Percentiles rank a stretch among this genome's conserved stretches.
phyloP scores from a whole-genome alignment of 2,329 filamentous ascomycete genomes.

The Emmonsiellopsis sp. region DNA sequence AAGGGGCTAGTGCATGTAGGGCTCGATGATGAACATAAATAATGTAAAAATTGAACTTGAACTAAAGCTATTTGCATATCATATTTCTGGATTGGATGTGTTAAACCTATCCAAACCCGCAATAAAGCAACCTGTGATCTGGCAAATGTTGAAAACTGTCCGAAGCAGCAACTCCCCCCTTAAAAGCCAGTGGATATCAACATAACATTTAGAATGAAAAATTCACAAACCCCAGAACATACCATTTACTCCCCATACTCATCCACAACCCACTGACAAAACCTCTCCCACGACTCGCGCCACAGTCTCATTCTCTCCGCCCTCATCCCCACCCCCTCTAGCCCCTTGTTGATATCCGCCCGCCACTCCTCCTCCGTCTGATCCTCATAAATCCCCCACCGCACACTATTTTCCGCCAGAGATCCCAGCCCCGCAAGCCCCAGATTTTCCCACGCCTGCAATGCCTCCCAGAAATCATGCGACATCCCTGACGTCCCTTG shows the following conservation, averaged over 20 bases:
- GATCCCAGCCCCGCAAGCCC: slow-evolving; percentile 78
- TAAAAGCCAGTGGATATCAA: background rate
- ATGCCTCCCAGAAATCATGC: slow-evolving; percentile 87
- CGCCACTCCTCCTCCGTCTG: slow-evolving; percentile 62
- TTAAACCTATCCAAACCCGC: background rate
- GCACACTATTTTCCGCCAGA: slow-evolving; percentile 84
- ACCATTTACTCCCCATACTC: slow-evolving; percentile 48
- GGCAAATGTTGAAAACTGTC: background rate
- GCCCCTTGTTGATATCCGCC: slow-evolving; percentile 63
- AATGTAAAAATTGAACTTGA: too few species aligned
- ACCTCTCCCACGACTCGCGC: slow-evolving; percentile 75
- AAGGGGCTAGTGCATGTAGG: too few species aligned
- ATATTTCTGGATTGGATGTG: background rate
- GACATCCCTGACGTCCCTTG: slow-evolving; percentile 75
- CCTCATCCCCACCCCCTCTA: slow-evolving; percentile 61
- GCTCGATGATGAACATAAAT: background rate
- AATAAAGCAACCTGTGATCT: background rate
- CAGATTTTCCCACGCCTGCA: slow-evolving; percentile 87
- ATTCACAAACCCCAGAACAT: background rate
- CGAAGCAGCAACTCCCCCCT: too few species aligned
- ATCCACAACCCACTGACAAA: slow-evolving; percentile 80
- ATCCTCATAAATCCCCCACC: slow-evolving; percentile 85
- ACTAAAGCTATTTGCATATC: too few species aligned
- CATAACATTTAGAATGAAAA: background rate
- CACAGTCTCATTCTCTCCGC: slow-evolving; percentile 68